A percentile compares a stretch with the other conserved stretches of the same genome.
phyloP scores from a whole-genome alignment of 108 stramenopile species.

The Skeletonema costatum region DNA sequence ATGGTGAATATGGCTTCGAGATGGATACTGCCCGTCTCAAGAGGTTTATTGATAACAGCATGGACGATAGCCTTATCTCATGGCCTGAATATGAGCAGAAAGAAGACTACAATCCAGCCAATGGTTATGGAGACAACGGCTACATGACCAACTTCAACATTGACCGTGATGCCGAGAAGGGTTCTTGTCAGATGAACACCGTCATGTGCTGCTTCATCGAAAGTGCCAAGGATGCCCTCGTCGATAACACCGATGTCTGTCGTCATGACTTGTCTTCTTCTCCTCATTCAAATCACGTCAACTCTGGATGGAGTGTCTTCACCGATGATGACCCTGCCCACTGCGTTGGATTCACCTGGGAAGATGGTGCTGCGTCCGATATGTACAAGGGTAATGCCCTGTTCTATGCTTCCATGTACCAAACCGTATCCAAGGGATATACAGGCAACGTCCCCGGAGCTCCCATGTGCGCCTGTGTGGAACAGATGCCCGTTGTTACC shows the following conservation, averaged over 20 bases:
- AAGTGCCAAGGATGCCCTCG: neutral
- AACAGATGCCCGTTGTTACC: constrained; percentile 39
- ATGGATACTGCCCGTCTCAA: constrained; percentile 8
- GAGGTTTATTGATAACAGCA: constrained; percentile 9
- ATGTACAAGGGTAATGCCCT: constrained; percentile 22
- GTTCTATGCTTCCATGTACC: constrained; percentile 27
- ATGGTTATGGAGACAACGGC: constrained; percentile 17
- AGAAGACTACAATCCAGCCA: constrained; percentile 20
- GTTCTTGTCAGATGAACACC: constrained; percentile 25
- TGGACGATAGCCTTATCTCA: constrained; percentile 1
- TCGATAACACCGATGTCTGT: constrained; percentile 28
- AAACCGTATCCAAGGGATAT: constrained; percentile 38
- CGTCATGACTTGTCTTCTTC: constrained; percentile 30
- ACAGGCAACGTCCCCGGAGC: constrained; percentile 41
- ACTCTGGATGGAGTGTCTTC: constrained; percentile 30
- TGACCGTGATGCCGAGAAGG: neutral
- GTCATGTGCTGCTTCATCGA: constrained; percentile 47
- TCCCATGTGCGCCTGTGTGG: constrained; percentile 51
- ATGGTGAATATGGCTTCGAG: constrained; percentile 5
- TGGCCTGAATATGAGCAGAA: constrained; percentile 38
- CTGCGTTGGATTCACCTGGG: constrained; percentile 41
- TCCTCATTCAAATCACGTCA: constrained; percentile 34
- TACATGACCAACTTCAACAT: constrained; percentile 41
- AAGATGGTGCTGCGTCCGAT: constrained; percentile 8
- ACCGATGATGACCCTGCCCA: constrained; percentile 15